Percentiles rank a stretch among this genome's conserved stretches.
These are phyloP conservation scores for Boletus coccyginus DNA, from an alignment of 768 basidiomycete species.

Conservation along the genomic window DNA sequence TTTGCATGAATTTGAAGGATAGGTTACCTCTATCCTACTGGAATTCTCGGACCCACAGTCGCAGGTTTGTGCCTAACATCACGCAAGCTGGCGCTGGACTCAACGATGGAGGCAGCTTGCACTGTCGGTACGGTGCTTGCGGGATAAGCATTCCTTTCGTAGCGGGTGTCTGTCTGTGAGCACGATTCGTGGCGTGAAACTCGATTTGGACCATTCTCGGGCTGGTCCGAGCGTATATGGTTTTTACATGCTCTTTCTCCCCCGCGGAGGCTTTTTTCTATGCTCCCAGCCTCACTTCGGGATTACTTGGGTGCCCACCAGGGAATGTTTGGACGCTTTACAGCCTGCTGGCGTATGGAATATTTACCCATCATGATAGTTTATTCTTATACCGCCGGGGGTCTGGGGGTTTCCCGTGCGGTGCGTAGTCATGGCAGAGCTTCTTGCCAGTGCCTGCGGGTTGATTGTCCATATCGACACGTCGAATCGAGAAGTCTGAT, in stretches of 20 bases:
- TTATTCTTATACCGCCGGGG: neutral
- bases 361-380: neutral
- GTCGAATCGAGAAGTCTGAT: neutral
- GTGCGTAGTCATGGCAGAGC: neutral
- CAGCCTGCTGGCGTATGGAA: too few relatives aligned
- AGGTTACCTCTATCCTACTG: neutral
- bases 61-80: neutral
- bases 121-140: neutral
- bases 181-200: conserved; percentile 27
- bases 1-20: neutral
- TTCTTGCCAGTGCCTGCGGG: neutral
- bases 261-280: conserved; percentile 14
- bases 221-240: conserved; percentile 13
- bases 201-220: conserved; percentile 26
- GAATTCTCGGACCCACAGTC: neutral
- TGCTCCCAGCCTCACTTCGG: neutral
- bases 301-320: neutral
- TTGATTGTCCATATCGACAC: neutral
- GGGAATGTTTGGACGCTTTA: neutral
- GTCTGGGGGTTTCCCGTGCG: neutral
- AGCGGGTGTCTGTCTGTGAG: conserved; percentile 18
- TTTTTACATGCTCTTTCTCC: conserved; percentile 15
- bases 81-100: neutral
- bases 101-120: neutral
- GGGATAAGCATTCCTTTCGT: neutral